A percentile compares a stretch with the other conserved stretches of the same genome.
These are phyloP conservation scores for Phytopythium chamaehyphon DNA, from an alignment of 352 stramenopile genomes.

Conservation along the genomic window DNA sequence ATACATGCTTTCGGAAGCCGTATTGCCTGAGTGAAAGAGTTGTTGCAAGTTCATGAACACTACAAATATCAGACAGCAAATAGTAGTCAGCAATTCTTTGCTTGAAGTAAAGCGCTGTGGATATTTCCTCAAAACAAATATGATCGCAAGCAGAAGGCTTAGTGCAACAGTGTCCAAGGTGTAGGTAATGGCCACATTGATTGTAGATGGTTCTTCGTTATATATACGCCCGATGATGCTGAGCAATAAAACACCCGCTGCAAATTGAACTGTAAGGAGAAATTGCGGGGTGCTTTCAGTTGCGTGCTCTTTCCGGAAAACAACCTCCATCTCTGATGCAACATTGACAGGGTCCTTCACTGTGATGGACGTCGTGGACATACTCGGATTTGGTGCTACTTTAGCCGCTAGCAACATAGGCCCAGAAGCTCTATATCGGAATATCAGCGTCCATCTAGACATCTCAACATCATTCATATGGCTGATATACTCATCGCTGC, in stretches of 20 bases:
- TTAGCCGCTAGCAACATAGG: background rate
- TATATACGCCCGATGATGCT: slow-evolving; percentile 41
- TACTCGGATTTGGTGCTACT: background rate
- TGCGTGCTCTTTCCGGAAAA: slow-evolving; percentile 45
- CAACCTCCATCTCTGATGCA: slow-evolving; percentile 47
- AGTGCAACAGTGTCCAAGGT: slow-evolving; percentile 28
- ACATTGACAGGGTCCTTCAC: slow-evolving; percentile 41
- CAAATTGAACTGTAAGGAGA: slow-evolving; percentile 29
- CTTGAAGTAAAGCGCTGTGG: slow-evolving; percentile 22
- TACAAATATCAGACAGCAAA: slow-evolving; percentile 31
- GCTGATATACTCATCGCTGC: slow-evolving; percentile 52
- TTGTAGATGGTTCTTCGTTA: slow-evolving; percentile 18
- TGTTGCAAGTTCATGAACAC: slow-evolving; percentile 35
- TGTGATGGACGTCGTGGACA: slow-evolving; percentile 4
- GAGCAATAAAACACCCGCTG: slow-evolving; percentile 26
- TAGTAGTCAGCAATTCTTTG: slow-evolving; percentile 28
- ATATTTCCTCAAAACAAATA: slow-evolving; percentile 28
- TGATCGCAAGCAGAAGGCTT: slow-evolving; percentile 13
- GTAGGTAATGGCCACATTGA: slow-evolving; percentile 27
- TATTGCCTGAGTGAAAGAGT: slow-evolving; percentile 13
- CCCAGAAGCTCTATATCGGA: slow-evolving; percentile 29
- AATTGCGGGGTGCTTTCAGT: slow-evolving; percentile 53
- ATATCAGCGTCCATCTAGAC: slow-evolving; percentile 37
- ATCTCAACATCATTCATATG: slow-evolving; percentile 67
- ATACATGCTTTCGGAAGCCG: slow-evolving; percentile 1